phyloP scores from a whole-genome alignment of 192 early-diverging fungal species.

The Coemansia biformis region DNA sequence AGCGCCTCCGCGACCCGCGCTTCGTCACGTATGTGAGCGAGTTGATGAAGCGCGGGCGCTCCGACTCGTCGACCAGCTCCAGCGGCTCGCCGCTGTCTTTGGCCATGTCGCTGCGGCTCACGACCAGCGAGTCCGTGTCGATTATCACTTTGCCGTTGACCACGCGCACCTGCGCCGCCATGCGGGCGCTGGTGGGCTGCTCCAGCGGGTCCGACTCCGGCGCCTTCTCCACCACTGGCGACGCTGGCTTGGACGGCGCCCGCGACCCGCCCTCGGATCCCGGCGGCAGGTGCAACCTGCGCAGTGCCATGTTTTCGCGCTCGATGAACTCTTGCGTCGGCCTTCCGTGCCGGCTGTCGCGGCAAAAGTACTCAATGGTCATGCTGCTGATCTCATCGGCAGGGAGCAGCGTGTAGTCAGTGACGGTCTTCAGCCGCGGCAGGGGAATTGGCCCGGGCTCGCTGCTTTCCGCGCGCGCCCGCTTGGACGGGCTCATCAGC shows the following conservation, averaged over 20 bases:
- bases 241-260: background rate
- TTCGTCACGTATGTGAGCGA: conserved; percentile 34
- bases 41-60: conserved; percentile 35
- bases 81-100: conserved; percentile 21
- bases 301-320: conserved; percentile 30
- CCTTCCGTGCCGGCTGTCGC: conserved; percentile 29
- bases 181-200: background rate
- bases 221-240: background rate
- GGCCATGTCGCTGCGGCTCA: conserved; percentile 41
- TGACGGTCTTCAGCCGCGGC: conserved; percentile 22
- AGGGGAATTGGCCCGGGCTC: conserved; percentile 20
- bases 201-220: background rate
- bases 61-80: conserved; percentile 45
- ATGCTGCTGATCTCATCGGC: conserved; percentile 30
- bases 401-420: conserved; percentile 25
- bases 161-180: conserved; percentile 45
- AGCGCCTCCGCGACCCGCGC: conserved; percentile 33
- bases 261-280: background rate
- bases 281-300: conserved; percentile 14
- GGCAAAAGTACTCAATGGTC: conserved; percentile 40
- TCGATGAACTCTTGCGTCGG: conserved; percentile 40
- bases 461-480: conserved; percentile 18
- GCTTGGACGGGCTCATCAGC: conserved; percentile 13
- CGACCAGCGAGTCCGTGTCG: conserved; percentile 39
- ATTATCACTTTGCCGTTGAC: conserved; percentile 45